Evolutionary conservation across 2,329 filamentous ascomycete species (phyloP), one percentile per base, ranked within the genome.

Genomic region (Cryphonectria japonica): DNA sequence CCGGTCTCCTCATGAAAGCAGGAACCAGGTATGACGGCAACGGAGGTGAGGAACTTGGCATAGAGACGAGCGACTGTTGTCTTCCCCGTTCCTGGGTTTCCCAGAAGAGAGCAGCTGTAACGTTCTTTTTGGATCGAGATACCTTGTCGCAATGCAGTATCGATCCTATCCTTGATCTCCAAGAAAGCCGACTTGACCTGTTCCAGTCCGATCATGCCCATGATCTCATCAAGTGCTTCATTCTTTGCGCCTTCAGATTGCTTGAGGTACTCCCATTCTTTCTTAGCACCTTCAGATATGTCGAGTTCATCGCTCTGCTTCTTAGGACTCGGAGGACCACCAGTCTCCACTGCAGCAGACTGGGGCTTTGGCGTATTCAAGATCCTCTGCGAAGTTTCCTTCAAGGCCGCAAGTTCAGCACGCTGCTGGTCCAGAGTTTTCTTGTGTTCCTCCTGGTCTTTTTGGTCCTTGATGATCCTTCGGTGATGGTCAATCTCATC

Each of bases 41-140:
- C 80, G 0, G 87, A 85, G 0, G 85, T 83, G 0, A 95, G 81
- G 50, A 94, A 91, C 8, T 88, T 84, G 0, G 87, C 90, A 70
- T 93, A 94, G 0, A 92, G 80, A 0, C 92, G 85, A 0, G 92
- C 92, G 0, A 95, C 89, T 0, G 92, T 95, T 0, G 93, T 95
- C 81, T 94, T 94, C 0, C 89, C 91, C 70, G 92, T 94, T 3
- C 93, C 92, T 0, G 92, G 92, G 75, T 94, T 95, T 0, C 92
- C 92, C 0, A 94, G 80, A 3, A 95, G 79, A 0, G 85, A 85
- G 0, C 87, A 85, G 9, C 90, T 87, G 67, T 91, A 89, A 1
- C 92, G 82, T 72, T 93, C 89, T 0, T 82, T 79, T 0, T 79
- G 81, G 0, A 92, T 77, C 1, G 88, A 83, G 0, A 87, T 79